Evolutionary conservation across 1,284 basidiomycete genomes (phyloP), one percentile per base, ranked within the genome.

Genomic region (Vanrija humicola): DNA sequence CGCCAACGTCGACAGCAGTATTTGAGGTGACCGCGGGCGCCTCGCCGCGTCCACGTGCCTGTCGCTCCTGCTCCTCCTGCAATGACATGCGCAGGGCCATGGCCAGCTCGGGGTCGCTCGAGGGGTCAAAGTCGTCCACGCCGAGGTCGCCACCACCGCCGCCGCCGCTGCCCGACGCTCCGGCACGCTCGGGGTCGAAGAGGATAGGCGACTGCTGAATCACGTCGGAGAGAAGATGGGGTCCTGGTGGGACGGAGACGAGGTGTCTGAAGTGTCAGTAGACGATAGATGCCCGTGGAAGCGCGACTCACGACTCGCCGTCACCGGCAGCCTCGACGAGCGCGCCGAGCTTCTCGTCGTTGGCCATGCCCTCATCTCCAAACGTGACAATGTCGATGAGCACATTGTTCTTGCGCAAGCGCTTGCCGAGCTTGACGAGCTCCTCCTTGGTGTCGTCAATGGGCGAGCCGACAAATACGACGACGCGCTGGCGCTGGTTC

Each of bases 361-460:
- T 71, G 47, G 65, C 70, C 66, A 72, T 69, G 6, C 74, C 73
- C 52, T 77, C 76, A 18, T 79, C 77, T 7, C 82, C 81, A 67
- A 83, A 98, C 16, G 84, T 86, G 40, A 98, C 80, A 55, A 98
- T 82, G 77, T 99, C 95, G 14, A 98, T 84, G 0, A 93, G 89
- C 42, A 99, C 92, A 68, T 98, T 98, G 78, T 98, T 98, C 86
- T 99, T 99, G 82, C 97, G 96, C 65, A 99, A 82, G 76, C 92
- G 95, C 81, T 95, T 97, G 21, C 93, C 95, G 16, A 99, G 83
- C 74, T 85, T 86, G 64, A 89, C 80, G 81, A 95, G 84, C 56
- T 81, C 82, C 65, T 87, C 85, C 70, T 89, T 86, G 59, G 89
- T 85, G 47, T 74, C 72, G 29, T 83, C 82, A 14, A 92, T 76